phyloP scores from a whole-genome alignment of 306 rosid genomes.

The Ochetophila trinervis region DNA sequence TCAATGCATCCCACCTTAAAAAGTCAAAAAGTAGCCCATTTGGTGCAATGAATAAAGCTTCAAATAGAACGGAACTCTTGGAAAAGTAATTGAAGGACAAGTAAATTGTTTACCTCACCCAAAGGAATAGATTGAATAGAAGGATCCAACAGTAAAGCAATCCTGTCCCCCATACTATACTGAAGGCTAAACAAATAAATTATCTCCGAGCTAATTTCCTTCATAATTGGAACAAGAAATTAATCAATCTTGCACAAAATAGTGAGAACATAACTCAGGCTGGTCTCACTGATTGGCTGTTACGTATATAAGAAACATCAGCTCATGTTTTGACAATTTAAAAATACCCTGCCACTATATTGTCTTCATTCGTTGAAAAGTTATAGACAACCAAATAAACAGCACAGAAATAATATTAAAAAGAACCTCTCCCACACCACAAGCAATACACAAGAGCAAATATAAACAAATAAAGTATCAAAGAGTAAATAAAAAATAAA shows the following conservation, averaged over 20 bases:
- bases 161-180: constrained; percentile 54
- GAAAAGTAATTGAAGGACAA: constrained; percentile 18
- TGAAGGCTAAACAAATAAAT: constrained; percentile 51
- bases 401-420: background rate
- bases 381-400: no score
- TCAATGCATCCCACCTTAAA: constrained; percentile 80
- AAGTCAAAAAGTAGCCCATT: constrained; percentile 31
- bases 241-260: constrained; percentile 15
- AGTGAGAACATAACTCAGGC: constrained; percentile 5
- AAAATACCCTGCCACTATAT: background rate
- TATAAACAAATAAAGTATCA: no score
- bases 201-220: constrained; percentile 62
- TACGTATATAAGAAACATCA: background rate
- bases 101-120: constrained; percentile 55
- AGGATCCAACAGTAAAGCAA: constrained; percentile 53
- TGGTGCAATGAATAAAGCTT: constrained; percentile 17
- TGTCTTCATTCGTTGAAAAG: background rate
- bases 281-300: background rate
- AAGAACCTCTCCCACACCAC: no score
- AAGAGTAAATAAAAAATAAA: no score
- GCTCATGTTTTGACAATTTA: background rate
- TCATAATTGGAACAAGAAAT: constrained; percentile 26
- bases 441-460: no score
- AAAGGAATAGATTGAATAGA: constrained; percentile 49
- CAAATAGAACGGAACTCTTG: constrained; percentile 4